Evolutionary conservation across 371 early-diverging fungal genomes (phyloP).

Genomic region (Amoeboaphelidium occidentale): DNA sequence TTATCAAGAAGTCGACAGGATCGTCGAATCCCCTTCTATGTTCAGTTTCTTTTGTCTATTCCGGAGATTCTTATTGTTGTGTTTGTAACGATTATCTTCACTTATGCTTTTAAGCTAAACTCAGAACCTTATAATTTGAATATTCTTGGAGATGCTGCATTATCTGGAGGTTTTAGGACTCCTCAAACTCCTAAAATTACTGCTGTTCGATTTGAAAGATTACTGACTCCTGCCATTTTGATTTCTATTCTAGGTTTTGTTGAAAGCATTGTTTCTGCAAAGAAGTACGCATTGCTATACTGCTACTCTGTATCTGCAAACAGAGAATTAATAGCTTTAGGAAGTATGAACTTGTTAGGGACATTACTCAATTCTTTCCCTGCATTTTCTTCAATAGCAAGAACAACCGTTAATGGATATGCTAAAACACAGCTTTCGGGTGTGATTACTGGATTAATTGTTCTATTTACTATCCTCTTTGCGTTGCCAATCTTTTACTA

Average conservation of each 20-base stretch:
- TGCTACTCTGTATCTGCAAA: conserved; percentile 71
- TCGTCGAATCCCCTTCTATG: too few species aligned
- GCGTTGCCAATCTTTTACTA: conserved; percentile 56
- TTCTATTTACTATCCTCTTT: conserved; percentile 45
- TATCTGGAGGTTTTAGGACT: neutral
- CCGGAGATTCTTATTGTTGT: conserved; percentile 73
- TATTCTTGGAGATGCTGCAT: conserved; percentile 44
- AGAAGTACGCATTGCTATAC: conserved; percentile 61
- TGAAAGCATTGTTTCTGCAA: conserved; percentile 71
- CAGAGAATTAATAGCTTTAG: conserved; percentile 80
- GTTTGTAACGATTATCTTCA: conserved; percentile 31
- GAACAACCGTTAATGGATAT: conserved; percentile 63
- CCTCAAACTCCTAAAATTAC: neutral
- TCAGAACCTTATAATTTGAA: neutral
- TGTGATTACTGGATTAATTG: conserved; percentile 42
- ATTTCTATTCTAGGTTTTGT: conserved; percentile 41
- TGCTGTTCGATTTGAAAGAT: neutral
- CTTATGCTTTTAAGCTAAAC: conserved; percentile 35
- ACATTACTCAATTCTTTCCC: conserved; percentile 60
- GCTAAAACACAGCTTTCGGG: conserved; percentile 70
- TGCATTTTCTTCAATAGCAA: conserved; percentile 65
- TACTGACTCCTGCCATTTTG: neutral
- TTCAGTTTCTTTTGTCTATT: too few species aligned
- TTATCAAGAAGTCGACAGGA: too few species aligned
- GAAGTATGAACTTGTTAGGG: conserved; percentile 51